Evolutionary conservation across 768 basidiomycete species (phyloP), one percentile per base, ranked within the genome.

Genomic region (Leucocoprinus birnbaumii): DNA sequence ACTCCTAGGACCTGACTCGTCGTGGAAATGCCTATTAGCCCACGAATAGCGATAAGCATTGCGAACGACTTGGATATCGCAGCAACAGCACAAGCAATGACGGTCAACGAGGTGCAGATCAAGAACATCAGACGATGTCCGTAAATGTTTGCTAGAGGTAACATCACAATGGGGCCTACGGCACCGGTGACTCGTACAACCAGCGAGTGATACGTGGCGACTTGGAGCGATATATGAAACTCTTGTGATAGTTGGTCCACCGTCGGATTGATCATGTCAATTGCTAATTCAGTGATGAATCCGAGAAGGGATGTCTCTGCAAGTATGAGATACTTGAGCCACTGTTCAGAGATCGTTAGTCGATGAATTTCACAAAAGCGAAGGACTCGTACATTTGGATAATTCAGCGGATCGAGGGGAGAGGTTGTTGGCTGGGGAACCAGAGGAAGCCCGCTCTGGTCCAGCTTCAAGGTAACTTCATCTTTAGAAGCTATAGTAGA

Each of bases 401-500:
- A 53, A n/a, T 53, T 53, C 21, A 53, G 25, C 21, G 52, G 52
- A 35, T 53, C 52, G 1, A 45, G 42, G n/a, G 69, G 68, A 14
- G 68, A 70, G 37, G 61, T 58, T 2, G 73, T 68, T 14, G 75
- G 75, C 44, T 79, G 76, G 26, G 77, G 75, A 41, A 73, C 65
- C 46, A 79, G 69, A 13, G 75, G 70, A 13, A 77, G 68, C 16
- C 73, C 73, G 26, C 59, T 60, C 14, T 61, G 61, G 56, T 74
- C 75, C 43, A 73, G 57, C 58, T 71, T 73, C 19, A 45, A 18
- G 31, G 31, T 31, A n/a, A n/a, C n/a, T n/a, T n/a, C n/a, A n/a
- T 31, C 31, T 8, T 45, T 9, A 41, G 66, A 35, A 1, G 18
- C 19, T 19, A 22, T 35, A 46, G 18, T 37, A 47, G 43, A 49